Conservation (phyloP, 208 protist species). For the Trypanosoma vivax region DNA sequence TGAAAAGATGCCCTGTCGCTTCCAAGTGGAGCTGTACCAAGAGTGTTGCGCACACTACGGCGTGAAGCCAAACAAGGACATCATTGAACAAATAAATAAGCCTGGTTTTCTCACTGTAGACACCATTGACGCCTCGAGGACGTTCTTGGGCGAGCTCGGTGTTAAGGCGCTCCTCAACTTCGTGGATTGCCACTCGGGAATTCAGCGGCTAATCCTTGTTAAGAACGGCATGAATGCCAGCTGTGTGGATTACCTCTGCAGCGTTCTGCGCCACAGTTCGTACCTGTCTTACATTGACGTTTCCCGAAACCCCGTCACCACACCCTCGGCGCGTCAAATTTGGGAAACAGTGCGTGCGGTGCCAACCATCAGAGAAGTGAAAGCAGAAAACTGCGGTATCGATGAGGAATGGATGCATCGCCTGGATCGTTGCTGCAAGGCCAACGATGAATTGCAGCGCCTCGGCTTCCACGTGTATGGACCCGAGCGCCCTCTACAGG, state of each 20-base stretch:
- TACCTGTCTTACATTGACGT: conserved; percentile 53
- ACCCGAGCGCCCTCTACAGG: conserved; percentile 25
- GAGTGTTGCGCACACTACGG: conserved; percentile 56
- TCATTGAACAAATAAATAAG: conserved; percentile 42
- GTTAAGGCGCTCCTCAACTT: conserved; percentile 67
- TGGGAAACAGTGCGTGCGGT: conserved; percentile 47
- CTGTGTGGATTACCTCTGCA: conserved; percentile 60
- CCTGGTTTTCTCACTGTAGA: conserved; percentile 42
- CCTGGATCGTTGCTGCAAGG: conserved; percentile 45
- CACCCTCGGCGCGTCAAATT: conserved; percentile 50
- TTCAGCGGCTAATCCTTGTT: conserved; percentile 45
- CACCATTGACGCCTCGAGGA: conserved; percentile 62
- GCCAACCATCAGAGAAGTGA: conserved; percentile 29
- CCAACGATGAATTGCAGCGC: conserved; percentile 40
- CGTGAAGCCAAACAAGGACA: conserved; percentile 65
- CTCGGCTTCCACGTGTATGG: conserved; percentile 39
- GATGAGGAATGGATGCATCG: conserved; percentile 58
- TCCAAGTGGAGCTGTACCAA: conserved; percentile 29
- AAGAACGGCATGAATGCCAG: conserved; percentile 57
- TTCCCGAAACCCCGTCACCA: conserved; percentile 58
- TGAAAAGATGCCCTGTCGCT: conserved; percentile 6
- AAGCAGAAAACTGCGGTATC: conserved; percentile 46
- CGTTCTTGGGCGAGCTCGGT: conserved; percentile 65
- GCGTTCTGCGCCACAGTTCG: conserved; percentile 31
- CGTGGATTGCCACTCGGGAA: conserved; percentile 43